These are phyloP conservation scores for Collybia mongolica DNA, from an alignment of 768 basidiomycete genomes.

Conservation along the genomic window DNA sequence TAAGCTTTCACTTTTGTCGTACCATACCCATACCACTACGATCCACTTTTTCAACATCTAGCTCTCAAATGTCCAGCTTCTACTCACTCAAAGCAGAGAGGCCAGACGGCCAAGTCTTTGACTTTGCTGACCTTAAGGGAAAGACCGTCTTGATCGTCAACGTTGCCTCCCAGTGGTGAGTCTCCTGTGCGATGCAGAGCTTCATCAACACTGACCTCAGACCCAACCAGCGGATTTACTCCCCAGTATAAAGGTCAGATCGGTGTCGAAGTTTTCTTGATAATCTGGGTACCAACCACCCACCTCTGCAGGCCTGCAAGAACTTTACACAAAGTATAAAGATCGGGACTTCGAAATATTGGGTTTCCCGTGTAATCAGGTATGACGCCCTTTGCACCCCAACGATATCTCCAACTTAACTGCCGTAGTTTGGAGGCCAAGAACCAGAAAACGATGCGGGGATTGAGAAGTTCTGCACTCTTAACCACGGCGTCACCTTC, in stretches of 20 bases:
- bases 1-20: not conserved
- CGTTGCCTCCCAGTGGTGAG: slow-evolving; percentile 72
- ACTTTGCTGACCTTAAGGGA: slow-evolving; percentile 70
- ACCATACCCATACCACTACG: not conserved
- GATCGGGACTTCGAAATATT: slow-evolving; percentile 74
- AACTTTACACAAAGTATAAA: slow-evolving; percentile 79
- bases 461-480: slow-evolving; percentile 70
- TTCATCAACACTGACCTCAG: not conserved
- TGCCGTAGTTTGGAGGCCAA: slow-evolving; percentile 72
- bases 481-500: slow-evolving; percentile 89
- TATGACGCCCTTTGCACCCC: slow-evolving; percentile 19
- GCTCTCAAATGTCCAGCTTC: slow-evolving; percentile 38
- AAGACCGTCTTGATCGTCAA: slow-evolving; percentile 82
- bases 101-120: slow-evolving; percentile 52
- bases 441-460: slow-evolving; percentile 81
- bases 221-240: slow-evolving; percentile 66
- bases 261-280: not conserved
- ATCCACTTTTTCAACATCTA: slow-evolving; percentile 7
- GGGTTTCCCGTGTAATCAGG: slow-evolving; percentile 92
- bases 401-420: not conserved
- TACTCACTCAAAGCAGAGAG: slow-evolving; percentile 68
- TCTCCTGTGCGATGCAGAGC: not conserved
- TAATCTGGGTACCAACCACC: not conserved
- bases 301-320: slow-evolving; percentile 60
- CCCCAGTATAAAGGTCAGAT: slow-evolving; percentile 71